A percentile compares a stretch with the other conserved stretches of the same genome.
phyloP scores from a whole-genome alignment of 225 moss, liverwort and hornwort genomes.

The Pseudoscleropodium purum region DNA sequence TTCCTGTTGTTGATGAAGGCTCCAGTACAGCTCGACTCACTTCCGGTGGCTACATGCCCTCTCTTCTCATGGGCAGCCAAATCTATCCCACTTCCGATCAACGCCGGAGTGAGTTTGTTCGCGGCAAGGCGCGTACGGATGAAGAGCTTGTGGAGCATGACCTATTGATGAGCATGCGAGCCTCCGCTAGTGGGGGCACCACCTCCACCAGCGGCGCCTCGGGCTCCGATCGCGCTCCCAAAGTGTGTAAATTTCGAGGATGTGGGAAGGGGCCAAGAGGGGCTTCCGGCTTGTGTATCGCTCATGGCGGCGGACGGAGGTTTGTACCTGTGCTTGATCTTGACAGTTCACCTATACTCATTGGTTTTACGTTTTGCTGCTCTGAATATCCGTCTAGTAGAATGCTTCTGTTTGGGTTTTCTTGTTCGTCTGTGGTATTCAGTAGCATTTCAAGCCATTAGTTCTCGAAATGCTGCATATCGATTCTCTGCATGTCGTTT shows the following conservation, averaged over 20 bases:
- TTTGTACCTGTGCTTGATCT: constrained; percentile 31
- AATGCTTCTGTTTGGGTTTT: neutral
- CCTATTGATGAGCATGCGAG: constrained; percentile 60
- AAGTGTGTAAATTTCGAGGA: constrained; percentile 95
- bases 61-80: constrained; percentile 65
- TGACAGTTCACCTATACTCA: neutral
- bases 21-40: constrained; percentile 85
- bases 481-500: neutral
- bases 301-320: constrained; percentile 94
- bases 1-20: constrained; percentile 91
- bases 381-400: neutral
- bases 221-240: constrained; percentile 66
- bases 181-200: constrained; percentile 81
- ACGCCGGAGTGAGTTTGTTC: constrained; percentile 13
- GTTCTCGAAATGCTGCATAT: neutral
- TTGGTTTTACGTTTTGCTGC: neutral
- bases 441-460: neutral
- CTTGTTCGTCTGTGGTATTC: neutral
- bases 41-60: constrained; percentile 91
- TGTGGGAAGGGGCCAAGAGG: constrained; percentile 93
- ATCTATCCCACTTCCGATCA: constrained; percentile 32
- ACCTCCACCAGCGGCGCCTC: constrained; percentile 91
- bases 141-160: constrained; percentile 67
- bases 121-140: constrained; percentile 34
- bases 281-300: constrained; percentile 92